Evolutionary conservation across 1,139 yeast genomes (phyloP).

Genomic region (Yamadazyma blattariae): DNA sequence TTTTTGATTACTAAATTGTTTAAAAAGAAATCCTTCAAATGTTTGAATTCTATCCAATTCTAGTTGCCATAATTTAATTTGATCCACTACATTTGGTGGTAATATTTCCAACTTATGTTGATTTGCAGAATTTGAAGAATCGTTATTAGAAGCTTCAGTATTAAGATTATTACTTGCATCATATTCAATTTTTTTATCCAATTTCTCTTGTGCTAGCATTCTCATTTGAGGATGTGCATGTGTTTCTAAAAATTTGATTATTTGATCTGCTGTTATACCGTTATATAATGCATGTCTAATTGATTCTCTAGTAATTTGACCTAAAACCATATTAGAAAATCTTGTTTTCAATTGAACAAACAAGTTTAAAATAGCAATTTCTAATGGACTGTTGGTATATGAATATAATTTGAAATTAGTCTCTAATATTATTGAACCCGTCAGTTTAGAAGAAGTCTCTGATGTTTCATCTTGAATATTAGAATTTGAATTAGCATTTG

Average conservation of each 20-base stretch:
- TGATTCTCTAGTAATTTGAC: constrained; percentile 90
- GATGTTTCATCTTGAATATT: constrained; percentile 7
- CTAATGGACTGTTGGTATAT: constrained; percentile 91
- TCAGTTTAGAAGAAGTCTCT: constrained; percentile 18
- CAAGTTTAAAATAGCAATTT: constrained; percentile 85
- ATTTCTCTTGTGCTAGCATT: constrained; percentile 61
- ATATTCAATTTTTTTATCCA: constrained; percentile 65
- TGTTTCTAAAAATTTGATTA: constrained; percentile 80
- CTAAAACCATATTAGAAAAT: constrained; percentile 89
- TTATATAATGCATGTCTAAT: constrained; percentile 77
- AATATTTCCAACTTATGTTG: constrained; percentile 59
- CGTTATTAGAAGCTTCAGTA: constrained; percentile 44
- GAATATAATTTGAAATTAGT: constrained; percentile 93
- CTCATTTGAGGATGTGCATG: constrained; percentile 96
- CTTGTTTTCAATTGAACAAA: constrained; percentile 84
- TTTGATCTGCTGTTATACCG: constrained; percentile 95
- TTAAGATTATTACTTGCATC: constrained; percentile 57
- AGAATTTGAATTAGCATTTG: constrained; percentile 5
- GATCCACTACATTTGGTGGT: constrained; percentile 96
- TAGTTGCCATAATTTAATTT: constrained; percentile 91
- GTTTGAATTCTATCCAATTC: constrained; percentile 91
- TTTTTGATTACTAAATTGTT: constrained; percentile 74
- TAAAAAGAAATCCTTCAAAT: constrained; percentile 82
- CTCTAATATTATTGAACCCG: constrained; percentile 81
- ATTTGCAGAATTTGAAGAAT: constrained; percentile 36